Evolutionary conservation across 2,329 filamentous ascomycete species (phyloP).

Genomic region (Colletotrichum sojae): DNA sequence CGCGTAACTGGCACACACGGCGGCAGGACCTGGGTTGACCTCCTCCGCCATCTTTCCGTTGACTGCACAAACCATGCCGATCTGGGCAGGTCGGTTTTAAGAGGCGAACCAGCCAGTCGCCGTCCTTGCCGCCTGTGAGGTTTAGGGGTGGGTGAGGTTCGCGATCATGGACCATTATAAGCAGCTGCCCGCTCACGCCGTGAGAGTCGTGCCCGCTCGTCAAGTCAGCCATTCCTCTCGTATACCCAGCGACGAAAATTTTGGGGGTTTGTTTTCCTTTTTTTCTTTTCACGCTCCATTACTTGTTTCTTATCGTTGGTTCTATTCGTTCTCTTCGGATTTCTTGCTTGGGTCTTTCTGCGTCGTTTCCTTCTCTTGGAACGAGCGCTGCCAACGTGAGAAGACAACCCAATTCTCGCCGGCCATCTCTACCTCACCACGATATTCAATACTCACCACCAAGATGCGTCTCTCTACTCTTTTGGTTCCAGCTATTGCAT

Average conservation of each 20-base stretch:
- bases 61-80: slow-evolving; percentile 8
- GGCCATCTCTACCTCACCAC: slow-evolving; percentile 21
- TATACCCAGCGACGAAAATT: slow-evolving; percentile 24
- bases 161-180: slow-evolving; percentile 37
- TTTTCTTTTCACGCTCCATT: slow-evolving; percentile 41
- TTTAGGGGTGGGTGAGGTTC: not conserved
- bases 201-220: not conserved
- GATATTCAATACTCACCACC: slow-evolving; percentile 21
- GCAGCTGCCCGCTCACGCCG: slow-evolving; percentile 26
- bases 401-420: slow-evolving; percentile 9
- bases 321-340: slow-evolving; percentile 27
- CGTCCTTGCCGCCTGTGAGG: slow-evolving; percentile 21
- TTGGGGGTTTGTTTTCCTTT: slow-evolving; percentile 28
- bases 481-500: slow-evolving; percentile 62
- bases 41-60: slow-evolving; percentile 22
- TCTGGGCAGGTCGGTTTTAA: slow-evolving; percentile 14
- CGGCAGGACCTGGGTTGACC: slow-evolving; percentile 3
- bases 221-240: slow-evolving; percentile 18
- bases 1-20: slow-evolving; percentile 31
- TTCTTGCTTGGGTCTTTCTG: slow-evolving; percentile 28
- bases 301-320: slow-evolving; percentile 28
- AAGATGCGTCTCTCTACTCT: slow-evolving; percentile 67
- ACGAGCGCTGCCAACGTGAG: slow-evolving; percentile 22
- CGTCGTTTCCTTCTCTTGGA: slow-evolving; percentile 9
- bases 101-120: slow-evolving; percentile 11